Conservation (phyloP, 1,139 yeast genomes). For the Geotrichum carabidarum region DNA sequence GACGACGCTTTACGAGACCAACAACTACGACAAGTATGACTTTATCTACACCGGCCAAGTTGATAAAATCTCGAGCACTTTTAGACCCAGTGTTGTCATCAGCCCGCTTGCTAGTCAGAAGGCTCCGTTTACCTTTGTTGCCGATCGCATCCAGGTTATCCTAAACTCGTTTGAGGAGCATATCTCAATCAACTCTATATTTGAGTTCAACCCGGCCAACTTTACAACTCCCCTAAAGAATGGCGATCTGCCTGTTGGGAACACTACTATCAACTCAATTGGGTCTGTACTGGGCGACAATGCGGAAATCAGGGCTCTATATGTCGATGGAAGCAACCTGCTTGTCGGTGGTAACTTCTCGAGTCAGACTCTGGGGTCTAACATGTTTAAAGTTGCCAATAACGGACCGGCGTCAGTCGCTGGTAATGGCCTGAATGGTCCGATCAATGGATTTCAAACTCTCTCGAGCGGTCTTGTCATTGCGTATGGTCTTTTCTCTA, state of each 20-base stretch:
- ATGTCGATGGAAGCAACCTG: slow-evolving; percentile 30
- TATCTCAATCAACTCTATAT: slow-evolving; percentile 58
- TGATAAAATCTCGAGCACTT: slow-evolving; percentile 44
- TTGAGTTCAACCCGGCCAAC: slow-evolving; percentile 72
- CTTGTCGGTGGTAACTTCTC: slow-evolving; percentile 51
- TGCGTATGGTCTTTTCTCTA: slow-evolving; percentile 40
- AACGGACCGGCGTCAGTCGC: slow-evolving; percentile 24
- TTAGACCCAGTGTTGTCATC: slow-evolving; percentile 46
- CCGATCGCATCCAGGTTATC: slow-evolving; percentile 60
- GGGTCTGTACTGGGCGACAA: slow-evolving; percentile 41
- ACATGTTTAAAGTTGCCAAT: slow-evolving; percentile 32
- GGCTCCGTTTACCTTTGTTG: slow-evolving; percentile 54
- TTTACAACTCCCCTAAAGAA: slow-evolving; percentile 43
- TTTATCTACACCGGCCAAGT: slow-evolving; percentile 65
- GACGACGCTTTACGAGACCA: slow-evolving; percentile 65
- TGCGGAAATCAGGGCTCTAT: slow-evolving; percentile 15
- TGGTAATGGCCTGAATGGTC: slow-evolving; percentile 39
- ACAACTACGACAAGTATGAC: slow-evolving; percentile 75
- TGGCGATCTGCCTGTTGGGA: slow-evolving; percentile 48
- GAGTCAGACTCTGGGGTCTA: slow-evolving; percentile 31
- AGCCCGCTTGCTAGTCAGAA: slow-evolving; percentile 38
- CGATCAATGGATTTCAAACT: slow-evolving; percentile 28
- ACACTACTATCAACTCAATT: slow-evolving; percentile 59
- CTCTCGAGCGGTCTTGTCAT: slow-evolving; percentile 29
- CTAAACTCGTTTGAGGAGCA: slow-evolving; percentile 44